Evolutionary conservation across 192 early-diverging fungal species (phyloP), one percentile per base, ranked within the genome.

Genomic region (Chytriomyces sp.): DNA sequence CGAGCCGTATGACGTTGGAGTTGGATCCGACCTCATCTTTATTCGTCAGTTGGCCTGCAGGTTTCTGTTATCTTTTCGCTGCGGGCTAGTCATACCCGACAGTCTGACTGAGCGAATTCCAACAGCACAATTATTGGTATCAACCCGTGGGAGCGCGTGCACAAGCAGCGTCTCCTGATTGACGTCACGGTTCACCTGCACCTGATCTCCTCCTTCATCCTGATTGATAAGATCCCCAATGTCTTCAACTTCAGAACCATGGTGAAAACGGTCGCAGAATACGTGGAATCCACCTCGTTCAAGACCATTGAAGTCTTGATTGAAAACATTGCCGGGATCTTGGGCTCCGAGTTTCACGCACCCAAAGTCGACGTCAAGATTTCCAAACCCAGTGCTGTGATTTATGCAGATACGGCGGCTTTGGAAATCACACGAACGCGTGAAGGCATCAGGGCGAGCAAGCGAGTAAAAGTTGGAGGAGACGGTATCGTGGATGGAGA

Each of bases 271-370:
- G 87, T 97, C 34, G 87, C 88, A 26, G 75, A 89, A 52, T 88
- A 91, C 59, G 93, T 96, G 26, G 98, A 96, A 74, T 80, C 87
- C 28, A 93, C 93, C 17, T 85, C 82, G 4, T 99, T 92, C 84
- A 92, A 93, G 80, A 99, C 98, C 3, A 83, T 98, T n/a, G 98
- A 99, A 82, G 95, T 93, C 6, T 88, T 98, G 76, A 91, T 90
- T 25, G 90, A 90, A 3, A 88, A 89, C 12, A 83, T 96, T 6
- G 95, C 95, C 12, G 80, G 88, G 30, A 84, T 92, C 22, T 85
- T 90, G 26, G 82, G 95, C 54, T 84, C 88, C 65, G 85, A 90
- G 61, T 96, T 93, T 76, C 82, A 92, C 64, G 90, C 96, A 5
- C 88, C 90, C 71, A 96, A 94, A 81, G 90, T 98, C 52, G 91